Conservation (phyloP, 495 filamentous ascomycete species). For the Penicillium subrubescens region DNA sequence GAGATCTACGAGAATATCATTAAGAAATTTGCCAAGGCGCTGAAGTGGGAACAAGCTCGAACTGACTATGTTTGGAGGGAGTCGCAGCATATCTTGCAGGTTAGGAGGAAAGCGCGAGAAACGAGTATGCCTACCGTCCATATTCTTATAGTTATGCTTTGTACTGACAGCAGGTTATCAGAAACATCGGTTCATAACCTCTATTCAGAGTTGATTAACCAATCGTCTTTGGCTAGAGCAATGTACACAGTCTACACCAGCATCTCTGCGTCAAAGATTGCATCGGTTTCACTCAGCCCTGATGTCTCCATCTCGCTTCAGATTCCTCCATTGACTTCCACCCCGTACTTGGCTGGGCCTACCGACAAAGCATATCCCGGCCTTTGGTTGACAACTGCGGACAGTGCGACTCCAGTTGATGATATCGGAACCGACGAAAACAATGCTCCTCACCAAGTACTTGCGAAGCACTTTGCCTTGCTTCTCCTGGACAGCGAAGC, state of each 20-base stretch:
- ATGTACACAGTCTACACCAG: conserved; percentile 79
- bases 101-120: conserved; percentile 79
- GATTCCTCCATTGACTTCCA: conserved; percentile 78
- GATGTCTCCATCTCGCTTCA: conserved; percentile 75
- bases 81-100: conserved; percentile 70
- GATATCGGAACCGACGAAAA: conserved; percentile 60
- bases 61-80: conserved; percentile 88
- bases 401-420: conserved; percentile 66
- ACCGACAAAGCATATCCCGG: conserved; percentile 67
- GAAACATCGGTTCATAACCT: conserved; percentile 42
- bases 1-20: conserved; percentile 86
- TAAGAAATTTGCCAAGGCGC: conserved; percentile 83
- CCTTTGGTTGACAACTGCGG: conserved; percentile 82
- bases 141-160: background rate
- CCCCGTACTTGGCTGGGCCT: conserved; percentile 68
- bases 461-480: conserved; percentile 84
- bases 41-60: conserved; percentile 88
- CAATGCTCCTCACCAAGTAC: conserved; percentile 52
- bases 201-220: conserved; percentile 64
- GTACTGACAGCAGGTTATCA: conserved; percentile 14
- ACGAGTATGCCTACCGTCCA: conserved; percentile 54
- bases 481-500: conserved; percentile 83
- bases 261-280: conserved; percentile 81
- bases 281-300: conserved; percentile 63
- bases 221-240: conserved; percentile 79